Base-by-base conservation (phyloP, 2,329 filamentous ascomycete genomes). In the Pseudocercospora vitis region DNA sequence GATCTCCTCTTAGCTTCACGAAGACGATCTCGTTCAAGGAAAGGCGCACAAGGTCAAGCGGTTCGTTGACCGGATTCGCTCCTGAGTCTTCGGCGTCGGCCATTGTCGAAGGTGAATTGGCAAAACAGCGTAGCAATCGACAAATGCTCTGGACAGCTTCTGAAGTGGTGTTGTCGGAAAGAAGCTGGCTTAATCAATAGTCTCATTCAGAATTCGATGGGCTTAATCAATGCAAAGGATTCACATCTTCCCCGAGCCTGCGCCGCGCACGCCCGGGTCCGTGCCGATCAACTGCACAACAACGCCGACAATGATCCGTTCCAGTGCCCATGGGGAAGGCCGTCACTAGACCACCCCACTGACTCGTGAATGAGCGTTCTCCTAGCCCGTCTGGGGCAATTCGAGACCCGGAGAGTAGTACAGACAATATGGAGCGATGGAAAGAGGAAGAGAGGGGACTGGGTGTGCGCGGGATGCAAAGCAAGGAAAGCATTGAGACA, bases 11-110 rank as follows among this genome's bases (percentile, higher is more conserved):
- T 61, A 99, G 81, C 82, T 97, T 97, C 63, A 99, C 92, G 74
- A 96, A 95, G 48, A 99, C 94, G 40, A 94, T 84, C 74, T 99
- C 94, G 73, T 97, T 92, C 44, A 99, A 83, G 63, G 92, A 89
- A 52, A 99, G 83, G 64, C 91, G 89, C 64, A 99, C 94, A 35
- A 99, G 85, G 73, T 97, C 94, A 68, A 99, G 87, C 51, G 95
- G 92, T 77, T 99, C 92, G 49, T 91, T 86, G 53, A 91, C 88
- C 50, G 69, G 67, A 53, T 69, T 68, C 63, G 80, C 78, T 48
- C 78, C 71, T 54, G 82, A 78, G 63, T 86, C 84, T 69, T 88
- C 89, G 60, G 79, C 81, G 74, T 96, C 91, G 65, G 91, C 88
- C 91, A 96, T 96, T 3, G 39, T 39, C 28, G 6, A 29, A 29